These are phyloP conservation scores for Dichomitus squalens DNA, from an alignment of 1,284 basidiomycete genomes.

Conservation along the genomic window DNA sequence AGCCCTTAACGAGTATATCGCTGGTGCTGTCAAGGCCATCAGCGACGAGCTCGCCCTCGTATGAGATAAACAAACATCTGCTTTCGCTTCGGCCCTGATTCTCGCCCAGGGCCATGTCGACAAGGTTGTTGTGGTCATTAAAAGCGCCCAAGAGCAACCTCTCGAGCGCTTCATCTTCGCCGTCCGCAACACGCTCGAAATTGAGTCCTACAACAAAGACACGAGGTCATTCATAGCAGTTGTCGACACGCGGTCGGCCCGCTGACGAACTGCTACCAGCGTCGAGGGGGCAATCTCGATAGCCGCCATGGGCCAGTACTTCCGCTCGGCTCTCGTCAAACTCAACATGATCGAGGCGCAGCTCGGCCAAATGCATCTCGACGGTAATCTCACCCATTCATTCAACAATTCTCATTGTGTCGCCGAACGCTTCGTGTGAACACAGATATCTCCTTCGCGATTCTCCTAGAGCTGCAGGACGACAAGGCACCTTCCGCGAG, in stretches of 20 bases:
- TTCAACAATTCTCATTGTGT: not conserved
- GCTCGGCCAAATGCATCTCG: constrained; percentile 59
- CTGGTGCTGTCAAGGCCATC: constrained; percentile 76
- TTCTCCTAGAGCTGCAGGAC: constrained; percentile 82
- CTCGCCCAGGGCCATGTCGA: constrained; percentile 64
- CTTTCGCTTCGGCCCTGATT: constrained; percentile 10
- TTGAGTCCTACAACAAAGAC: constrained; percentile 66
- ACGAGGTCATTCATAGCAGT: constrained; percentile 46
- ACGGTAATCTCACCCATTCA: constrained; percentile 38
- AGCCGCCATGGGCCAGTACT: constrained; percentile 70
- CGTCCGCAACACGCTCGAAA: constrained; percentile 68
- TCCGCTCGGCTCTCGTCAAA: constrained; percentile 86
- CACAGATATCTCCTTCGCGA: constrained; percentile 74
- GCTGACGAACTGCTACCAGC: constrained; percentile 36
- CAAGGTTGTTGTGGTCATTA: constrained; percentile 79
- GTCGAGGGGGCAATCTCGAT: constrained; percentile 71
- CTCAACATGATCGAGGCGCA: constrained; percentile 81
- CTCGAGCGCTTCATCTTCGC: constrained; percentile 86
- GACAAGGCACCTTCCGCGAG: constrained; percentile 60
- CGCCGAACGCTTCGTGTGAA: not conserved
- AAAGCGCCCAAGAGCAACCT: constrained; percentile 72
- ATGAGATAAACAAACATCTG: constrained; percentile 1
- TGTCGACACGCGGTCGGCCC: too few species aligned
- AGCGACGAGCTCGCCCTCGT: constrained; percentile 75
- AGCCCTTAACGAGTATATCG: constrained; percentile 84